A percentile compares a stretch with the other conserved stretches of the same genome.
Evolutionary conservation across 805 yeast genomes (phyloP).

Genomic region (Ogataea paradorogensis): DNA sequence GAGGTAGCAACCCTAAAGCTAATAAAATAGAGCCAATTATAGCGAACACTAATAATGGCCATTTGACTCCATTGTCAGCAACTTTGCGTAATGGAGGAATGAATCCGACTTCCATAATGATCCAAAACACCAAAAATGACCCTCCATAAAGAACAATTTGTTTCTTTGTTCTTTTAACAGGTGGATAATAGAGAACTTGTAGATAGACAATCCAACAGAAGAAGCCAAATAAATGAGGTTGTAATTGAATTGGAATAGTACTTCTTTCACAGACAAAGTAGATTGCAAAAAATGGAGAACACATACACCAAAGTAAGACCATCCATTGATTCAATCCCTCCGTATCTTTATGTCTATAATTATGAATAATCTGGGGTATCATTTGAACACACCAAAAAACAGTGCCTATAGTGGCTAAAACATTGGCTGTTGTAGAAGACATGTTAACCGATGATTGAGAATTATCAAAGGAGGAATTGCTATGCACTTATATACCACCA

Average conservation of each 20-base stretch:
- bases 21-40: constrained; percentile 72
- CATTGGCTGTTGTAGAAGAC: constrained; percentile 56
- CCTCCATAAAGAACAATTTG: constrained; percentile 32
- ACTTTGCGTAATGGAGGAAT: constrained; percentile 52
- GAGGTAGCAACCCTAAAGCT: constrained; percentile 80
- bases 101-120: constrained; percentile 45
- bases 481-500: constrained; percentile 2
- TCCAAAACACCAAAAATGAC: constrained; percentile 35
- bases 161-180: constrained; percentile 34
- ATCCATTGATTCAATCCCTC: constrained; percentile 85
- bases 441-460: neutral
- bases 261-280: constrained; percentile 48
- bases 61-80: constrained; percentile 40
- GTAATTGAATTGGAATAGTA: constrained; percentile 49
- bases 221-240: constrained; percentile 53
- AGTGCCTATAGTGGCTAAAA: constrained; percentile 85
- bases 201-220: constrained; percentile 47
- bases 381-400: constrained; percentile 91
- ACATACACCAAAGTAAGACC: constrained; percentile 79
- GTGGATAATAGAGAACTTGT: constrained; percentile 54
- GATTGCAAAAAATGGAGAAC: constrained; percentile 54
- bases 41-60: constrained; percentile 85
- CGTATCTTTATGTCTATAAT: constrained; percentile 73
- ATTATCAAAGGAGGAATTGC: neutral
- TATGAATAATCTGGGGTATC: constrained; percentile 68